Base-by-base conservation (phyloP, 495 filamentous ascomycete genomes). In the Lasiosphaeria miniovina region DNA sequence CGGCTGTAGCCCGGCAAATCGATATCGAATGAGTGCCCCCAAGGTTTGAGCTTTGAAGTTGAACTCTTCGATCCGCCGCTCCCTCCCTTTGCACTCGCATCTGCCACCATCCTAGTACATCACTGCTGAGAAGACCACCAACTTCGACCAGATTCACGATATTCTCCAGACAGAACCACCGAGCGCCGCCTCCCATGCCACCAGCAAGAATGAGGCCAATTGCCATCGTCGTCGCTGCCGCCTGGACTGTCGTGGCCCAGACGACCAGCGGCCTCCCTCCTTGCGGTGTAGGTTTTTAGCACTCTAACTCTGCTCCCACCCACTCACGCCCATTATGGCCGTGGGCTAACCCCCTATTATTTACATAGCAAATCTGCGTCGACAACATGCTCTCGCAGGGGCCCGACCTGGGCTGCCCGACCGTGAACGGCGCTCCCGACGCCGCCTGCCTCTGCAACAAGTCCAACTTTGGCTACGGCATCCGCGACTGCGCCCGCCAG, bases 321-420 rank as follows among this genome's bases (percentile, higher is more conserved):
- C 45, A 32, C 32, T 3, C 35, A 35, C 40, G 34, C 49, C 1
- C 6, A 36, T 6, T 9, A 10, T 51, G 9, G 50, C 15, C 34
- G 11, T 41, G 43, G 1, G 40, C 46, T 52, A 11, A 55, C 49
- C 33, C 35, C 32, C 4, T 1, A n/a, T 14, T 2, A 24, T 24
- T 24, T 9, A 2, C 12, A 11, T n/a, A 46, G 46, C 56, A 60
- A 57, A 51, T 51, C 17, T 67, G 64, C 56, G 45, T 67, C 50
- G 38, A 33, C 33, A 67, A 64, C 58, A 64, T 67, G 64, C 14
- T 67, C 9, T 15, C 36, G 4, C 61, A 41, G 36, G 54, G 32
- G n/a, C n/a, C 46, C 1, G 12, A 7, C 3, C 61, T 67, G 10
- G 61, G 58, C 36, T 65, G 63, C n/a, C 57, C 52, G 0, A 32